These are phyloP conservation scores for Warburgia ugandensis DNA, from an alignment of 164 flowering plant species.

Conservation along the genomic window DNA sequence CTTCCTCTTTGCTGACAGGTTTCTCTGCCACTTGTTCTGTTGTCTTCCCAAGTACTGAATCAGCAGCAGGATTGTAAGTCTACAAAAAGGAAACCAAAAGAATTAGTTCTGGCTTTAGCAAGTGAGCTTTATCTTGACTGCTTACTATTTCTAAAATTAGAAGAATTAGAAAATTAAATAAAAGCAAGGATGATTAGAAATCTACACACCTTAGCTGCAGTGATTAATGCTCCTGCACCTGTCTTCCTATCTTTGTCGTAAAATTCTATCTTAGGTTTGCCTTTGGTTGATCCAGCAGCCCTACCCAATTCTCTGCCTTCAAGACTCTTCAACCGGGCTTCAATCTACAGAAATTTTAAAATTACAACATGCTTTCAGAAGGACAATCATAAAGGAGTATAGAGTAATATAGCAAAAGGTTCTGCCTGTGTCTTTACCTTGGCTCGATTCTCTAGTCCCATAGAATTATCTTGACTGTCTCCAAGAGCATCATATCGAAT, in stretches of 20 bases:
- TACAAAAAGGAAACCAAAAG: constrained; percentile 17
- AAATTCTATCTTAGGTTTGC: constrained; percentile 81
- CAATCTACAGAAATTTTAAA: constrained; percentile 38
- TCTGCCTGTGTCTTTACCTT: constrained; percentile 57
- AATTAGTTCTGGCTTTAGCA: background rate
- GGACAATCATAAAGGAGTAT: too few relatives aligned
- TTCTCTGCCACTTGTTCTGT: constrained; percentile 9
- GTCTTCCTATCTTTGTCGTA: constrained; percentile 79
- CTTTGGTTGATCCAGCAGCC: constrained; percentile 83
- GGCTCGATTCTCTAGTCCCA: constrained; percentile 72
- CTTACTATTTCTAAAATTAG: background rate
- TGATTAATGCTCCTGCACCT: constrained; percentile 64
- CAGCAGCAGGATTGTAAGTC: constrained; percentile 76
- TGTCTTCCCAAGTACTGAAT: constrained; percentile 37
- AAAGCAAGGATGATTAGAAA: background rate
- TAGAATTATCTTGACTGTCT: constrained; percentile 61
- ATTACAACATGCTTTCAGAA: background rate
- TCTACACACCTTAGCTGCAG: constrained; percentile 68
- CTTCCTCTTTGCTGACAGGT: constrained; percentile 6
- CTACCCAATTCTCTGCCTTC: constrained; percentile 81
- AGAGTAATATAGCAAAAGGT: too few relatives aligned
- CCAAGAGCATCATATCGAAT: constrained; percentile 93
- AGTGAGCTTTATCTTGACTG: background rate
- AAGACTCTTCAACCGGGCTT: constrained; percentile 70
- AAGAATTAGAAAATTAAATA: background rate